Evolutionary conservation across 164 flowering plant species (phyloP), one percentile per base, ranked within the genome.

Genomic region (Vitis amurensis): DNA sequence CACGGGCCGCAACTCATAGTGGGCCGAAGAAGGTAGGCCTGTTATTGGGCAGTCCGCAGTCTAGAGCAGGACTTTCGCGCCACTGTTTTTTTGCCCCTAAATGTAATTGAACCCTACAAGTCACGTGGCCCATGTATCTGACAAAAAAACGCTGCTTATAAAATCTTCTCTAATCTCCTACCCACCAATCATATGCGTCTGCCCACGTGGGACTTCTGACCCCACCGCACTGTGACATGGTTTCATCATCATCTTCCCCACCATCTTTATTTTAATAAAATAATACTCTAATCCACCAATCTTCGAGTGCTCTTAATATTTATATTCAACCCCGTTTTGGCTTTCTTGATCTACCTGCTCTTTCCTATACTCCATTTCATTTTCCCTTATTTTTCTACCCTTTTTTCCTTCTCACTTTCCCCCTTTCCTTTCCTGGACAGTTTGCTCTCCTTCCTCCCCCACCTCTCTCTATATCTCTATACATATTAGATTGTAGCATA

Each of bases 151-250:
- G 51, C 68, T 51, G 70, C 67, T 59, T 50, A 48, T 63, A 63
- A 61, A 81, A 80, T 82, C 80, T 68, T 60, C 69, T 68, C 72
- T 70, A 63, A 86, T 86, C 88, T 59, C 71, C 74, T 83, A 81
- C 79, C 89, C 76, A 71, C 90, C 92, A 88, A 86, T 86, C 60
- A 78, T 73, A 62, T 9, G 9, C 63, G n/a, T 55, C 66, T 64
- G 71, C 82, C 79, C 92, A 88, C 90, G 92, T 88, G 92, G 83
- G 86, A 51, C 50, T 66, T 11, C 27, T 72, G 86, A 55, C 71
- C 87, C 82, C 79, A 79, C 74, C 29, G 7, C 3, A 11, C 67
- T 9, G 12, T 14, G 10, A 6, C 57, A 29, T 44, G n/a, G n/a
- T 9, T 8, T 48, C 52, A 15, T 27, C 12, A 10, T 17, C 68